A percentile compares a stretch with the other conserved stretches of the same genome.
Evolutionary conservation across 2,329 filamentous ascomycete species (phyloP).

Genomic region (Fusarium transvaalense): DNA sequence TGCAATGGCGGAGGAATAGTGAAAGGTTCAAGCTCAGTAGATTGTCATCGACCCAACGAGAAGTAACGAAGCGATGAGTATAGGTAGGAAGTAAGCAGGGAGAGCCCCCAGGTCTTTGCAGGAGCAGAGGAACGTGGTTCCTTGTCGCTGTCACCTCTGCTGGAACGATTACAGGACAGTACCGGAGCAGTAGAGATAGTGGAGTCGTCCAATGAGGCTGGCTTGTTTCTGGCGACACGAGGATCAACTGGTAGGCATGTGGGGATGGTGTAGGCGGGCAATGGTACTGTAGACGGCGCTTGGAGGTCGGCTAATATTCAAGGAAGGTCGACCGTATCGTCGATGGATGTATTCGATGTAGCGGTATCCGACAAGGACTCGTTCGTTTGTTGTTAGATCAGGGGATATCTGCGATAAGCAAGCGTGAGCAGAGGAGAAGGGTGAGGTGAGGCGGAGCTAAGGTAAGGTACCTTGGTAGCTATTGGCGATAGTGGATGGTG

Average conservation of each 20-base stretch:
- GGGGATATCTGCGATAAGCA: constrained; percentile 35
- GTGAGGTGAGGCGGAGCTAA: constrained; percentile 35
- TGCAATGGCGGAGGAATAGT: constrained; percentile 36
- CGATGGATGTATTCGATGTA: constrained; percentile 13
- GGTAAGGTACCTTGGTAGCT: constrained; percentile 37
- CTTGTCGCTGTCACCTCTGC: constrained; percentile 31
- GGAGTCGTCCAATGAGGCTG: constrained; percentile 49
- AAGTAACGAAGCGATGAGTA: constrained; percentile 28
- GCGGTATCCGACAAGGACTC: constrained; percentile 14
- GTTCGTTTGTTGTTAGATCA: constrained; percentile 11
- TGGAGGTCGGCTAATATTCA: constrained; percentile 36
- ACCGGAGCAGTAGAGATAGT: constrained; percentile 42
- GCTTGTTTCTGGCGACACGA: constrained; percentile 48
- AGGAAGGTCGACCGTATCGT: constrained; percentile 24
- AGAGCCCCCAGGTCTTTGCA: constrained; percentile 26
- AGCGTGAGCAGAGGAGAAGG: constrained; percentile 35
- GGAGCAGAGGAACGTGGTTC: constrained; percentile 29
- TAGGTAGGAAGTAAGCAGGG: constrained; percentile 30
- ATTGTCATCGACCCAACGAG: constrained; percentile 50
- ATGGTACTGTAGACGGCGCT: constrained; percentile 45
- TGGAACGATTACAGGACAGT: constrained; percentile 41
- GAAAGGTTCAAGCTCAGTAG: constrained; percentile 39
- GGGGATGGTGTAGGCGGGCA: constrained; percentile 46
- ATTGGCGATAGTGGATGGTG: constrained; percentile 37
- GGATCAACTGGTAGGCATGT: constrained; percentile 48